phyloP scores from a whole-genome alignment of 768 basidiomycete species.

The Boletus subcaerulescens region DNA sequence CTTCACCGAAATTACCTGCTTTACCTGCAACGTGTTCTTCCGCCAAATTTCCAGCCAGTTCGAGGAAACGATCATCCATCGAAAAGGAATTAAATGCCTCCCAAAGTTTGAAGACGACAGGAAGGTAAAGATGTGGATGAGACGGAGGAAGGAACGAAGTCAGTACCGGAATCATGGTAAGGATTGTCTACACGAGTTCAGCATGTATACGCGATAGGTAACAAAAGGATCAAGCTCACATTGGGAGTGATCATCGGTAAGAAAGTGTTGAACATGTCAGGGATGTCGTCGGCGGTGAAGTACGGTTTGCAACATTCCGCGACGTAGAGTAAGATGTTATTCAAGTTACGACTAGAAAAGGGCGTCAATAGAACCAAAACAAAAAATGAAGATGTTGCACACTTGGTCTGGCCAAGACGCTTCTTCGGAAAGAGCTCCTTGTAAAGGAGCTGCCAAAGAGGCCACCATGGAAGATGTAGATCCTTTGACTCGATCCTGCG shows the following conservation, averaged over 20 bases:
- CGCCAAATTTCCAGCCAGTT: slow-evolving; percentile 64
- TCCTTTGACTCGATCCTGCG: slow-evolving; percentile 67
- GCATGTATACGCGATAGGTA: not conserved
- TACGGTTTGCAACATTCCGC: slow-evolving; percentile 73
- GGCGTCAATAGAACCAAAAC: slow-evolving; percentile 6
- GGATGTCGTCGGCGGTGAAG: slow-evolving; percentile 62
- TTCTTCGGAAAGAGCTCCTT: slow-evolving; percentile 76
- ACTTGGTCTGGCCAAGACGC: slow-evolving; percentile 58
- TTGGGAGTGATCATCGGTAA: slow-evolving; percentile 69
- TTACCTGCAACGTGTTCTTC: slow-evolving; percentile 72
- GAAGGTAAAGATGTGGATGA: slow-evolving; percentile 64
- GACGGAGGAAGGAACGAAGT: slow-evolving; percentile 75
- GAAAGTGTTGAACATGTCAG: slow-evolving; percentile 67
- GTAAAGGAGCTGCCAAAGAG: slow-evolving; percentile 71
- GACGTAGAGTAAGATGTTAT: slow-evolving; percentile 70
- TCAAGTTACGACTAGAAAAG: slow-evolving; percentile 51
- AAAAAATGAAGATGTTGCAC: slow-evolving; percentile 23
- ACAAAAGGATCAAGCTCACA: slow-evolving; percentile 39
- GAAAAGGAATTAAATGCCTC: slow-evolving; percentile 73
- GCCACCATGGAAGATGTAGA: slow-evolving; percentile 68
- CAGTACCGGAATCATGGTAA: slow-evolving; percentile 73
- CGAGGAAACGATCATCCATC: slow-evolving; percentile 72
- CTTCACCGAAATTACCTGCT: slow-evolving; percentile 48
- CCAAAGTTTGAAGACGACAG: slow-evolving; percentile 72
- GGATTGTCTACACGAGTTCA: slow-evolving; percentile 46